Evolutionary conservation across 1,284 basidiomycete genomes (phyloP).

Genomic region (Trametes pubescens): DNA sequence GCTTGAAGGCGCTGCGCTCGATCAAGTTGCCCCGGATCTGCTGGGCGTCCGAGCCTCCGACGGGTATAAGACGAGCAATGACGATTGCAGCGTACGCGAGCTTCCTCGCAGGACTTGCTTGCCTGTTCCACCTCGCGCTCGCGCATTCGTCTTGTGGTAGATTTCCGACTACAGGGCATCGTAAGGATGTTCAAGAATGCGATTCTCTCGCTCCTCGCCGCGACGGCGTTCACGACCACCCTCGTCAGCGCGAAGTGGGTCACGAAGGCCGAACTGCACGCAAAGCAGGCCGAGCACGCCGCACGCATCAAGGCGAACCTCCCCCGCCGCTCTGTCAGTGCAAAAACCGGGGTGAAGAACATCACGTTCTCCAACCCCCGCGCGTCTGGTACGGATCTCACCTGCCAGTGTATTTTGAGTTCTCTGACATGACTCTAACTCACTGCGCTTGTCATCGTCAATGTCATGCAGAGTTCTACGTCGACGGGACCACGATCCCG

Average conservation of each 20-base stretch:
- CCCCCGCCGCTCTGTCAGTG: conserved; percentile 11
- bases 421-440: not conserved
- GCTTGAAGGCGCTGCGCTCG: too few relatives aligned
- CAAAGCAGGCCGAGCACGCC: conserved; percentile 38
- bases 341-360: conserved; percentile 53
- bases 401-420: not conserved
- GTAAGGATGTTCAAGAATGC: conserved; percentile 44
- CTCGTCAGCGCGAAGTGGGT: conserved; percentile 29
- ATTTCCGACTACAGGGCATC: too few relatives aligned
- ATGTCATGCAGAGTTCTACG: conserved; percentile 70
- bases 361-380: conserved; percentile 77
- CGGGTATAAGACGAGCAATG: too few relatives aligned
- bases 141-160: too few relatives aligned
- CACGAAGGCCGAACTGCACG: conserved; percentile 36
- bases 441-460: not conserved
- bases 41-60: too few relatives aligned
- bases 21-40: too few relatives aligned
- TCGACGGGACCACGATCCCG: conserved; percentile 71
- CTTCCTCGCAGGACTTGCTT: too few relatives aligned
- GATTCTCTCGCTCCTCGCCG: not conserved
- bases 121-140: too few relatives aligned
- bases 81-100: too few relatives aligned
- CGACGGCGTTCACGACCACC: not conserved
- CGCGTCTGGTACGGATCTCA: conserved; percentile 58
- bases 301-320: conserved; percentile 33